These are phyloP conservation scores for Halophytophthora polymorphica DNA, from an alignment of 352 stramenopile species.

Conservation along the genomic window DNA sequence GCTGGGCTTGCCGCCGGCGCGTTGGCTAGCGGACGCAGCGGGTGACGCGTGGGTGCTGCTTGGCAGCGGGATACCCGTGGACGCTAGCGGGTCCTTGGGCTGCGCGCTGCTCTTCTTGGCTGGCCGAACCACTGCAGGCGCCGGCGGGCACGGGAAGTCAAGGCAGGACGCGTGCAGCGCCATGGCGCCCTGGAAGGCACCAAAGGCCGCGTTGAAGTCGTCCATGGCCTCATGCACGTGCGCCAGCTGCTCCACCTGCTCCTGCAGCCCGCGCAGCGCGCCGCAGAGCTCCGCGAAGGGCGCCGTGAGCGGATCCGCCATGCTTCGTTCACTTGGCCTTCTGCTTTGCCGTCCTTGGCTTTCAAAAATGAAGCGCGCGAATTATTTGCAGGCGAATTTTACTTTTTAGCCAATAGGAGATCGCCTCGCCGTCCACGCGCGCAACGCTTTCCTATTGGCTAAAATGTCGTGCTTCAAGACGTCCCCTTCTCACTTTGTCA, in stretches of 20 bases:
- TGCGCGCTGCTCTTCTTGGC: slow-evolving; percentile 17
- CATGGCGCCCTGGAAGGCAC: slow-evolving; percentile 73
- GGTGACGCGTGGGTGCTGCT: slow-evolving; percentile 17
- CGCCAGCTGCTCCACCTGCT: slow-evolving; percentile 62
- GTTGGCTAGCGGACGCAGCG: background rate
- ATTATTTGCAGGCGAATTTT: no score
- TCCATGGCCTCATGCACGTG: slow-evolving; percentile 70
- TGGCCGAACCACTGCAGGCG: background rate
- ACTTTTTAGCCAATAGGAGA: no score
- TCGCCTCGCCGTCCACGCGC: no score
- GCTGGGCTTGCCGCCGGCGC: slow-evolving; percentile 5
- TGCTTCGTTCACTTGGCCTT: slow-evolving; percentile 3
- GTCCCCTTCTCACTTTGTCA: no score
- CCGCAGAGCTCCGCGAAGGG: slow-evolving; percentile 58
- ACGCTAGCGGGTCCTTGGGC: slow-evolving; percentile 12
- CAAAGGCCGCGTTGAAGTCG: slow-evolving; percentile 74
- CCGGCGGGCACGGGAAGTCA: slow-evolving; percentile 38
- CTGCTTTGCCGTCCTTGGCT: no score
- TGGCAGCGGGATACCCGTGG: slow-evolving; percentile 38
- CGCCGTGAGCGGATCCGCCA: slow-evolving; percentile 38
- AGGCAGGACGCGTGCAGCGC: slow-evolving; percentile 75
- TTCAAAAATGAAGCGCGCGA: no score
- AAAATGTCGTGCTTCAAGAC: no score
- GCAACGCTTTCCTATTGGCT: no score
- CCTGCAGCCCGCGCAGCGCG: slow-evolving; percentile 61